Conservation (phyloP, 306 rosid species). For the Luffa acutangula region DNA sequence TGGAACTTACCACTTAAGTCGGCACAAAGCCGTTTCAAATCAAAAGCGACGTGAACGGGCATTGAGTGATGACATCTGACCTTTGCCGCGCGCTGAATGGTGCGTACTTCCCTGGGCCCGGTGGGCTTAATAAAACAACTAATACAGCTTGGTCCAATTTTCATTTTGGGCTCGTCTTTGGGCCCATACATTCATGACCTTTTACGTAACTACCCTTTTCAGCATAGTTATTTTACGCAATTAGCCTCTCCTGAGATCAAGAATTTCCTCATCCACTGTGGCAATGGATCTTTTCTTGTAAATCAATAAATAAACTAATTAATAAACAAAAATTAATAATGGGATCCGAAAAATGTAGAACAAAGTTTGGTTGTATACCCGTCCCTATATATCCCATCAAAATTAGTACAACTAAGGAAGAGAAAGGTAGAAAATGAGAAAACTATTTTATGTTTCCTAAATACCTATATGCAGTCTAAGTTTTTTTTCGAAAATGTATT, state of each 20-base stretch:
- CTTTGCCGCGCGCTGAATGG: not conserved
- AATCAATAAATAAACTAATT: too few species aligned
- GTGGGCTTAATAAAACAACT: conserved; percentile 2
- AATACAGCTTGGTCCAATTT: not conserved
- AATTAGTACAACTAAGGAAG: too few species aligned
- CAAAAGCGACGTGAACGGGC: not conserved
- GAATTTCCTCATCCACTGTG: not conserved
- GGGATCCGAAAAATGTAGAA: too few species aligned
- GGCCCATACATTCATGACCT: not conserved
- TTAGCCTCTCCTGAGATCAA: not conserved
- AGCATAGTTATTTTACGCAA: not conserved
- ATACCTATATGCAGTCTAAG: too few species aligned
- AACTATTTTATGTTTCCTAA: too few species aligned
- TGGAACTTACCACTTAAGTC: not conserved
- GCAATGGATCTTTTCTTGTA: too few species aligned
- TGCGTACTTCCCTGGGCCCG: not conserved
- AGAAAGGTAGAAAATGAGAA: too few species aligned
- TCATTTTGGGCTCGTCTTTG: not conserved
- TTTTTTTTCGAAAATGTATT: too few species aligned
- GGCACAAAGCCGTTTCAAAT: not conserved
- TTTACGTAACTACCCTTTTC: not conserved
- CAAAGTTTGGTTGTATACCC: too few species aligned
- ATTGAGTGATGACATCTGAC: not conserved
- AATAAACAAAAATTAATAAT: too few species aligned
- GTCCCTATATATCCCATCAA: too few species aligned